Base-by-base conservation (phyloP, 768 basidiomycete species). In the Tricholoma matsutake region DNA sequence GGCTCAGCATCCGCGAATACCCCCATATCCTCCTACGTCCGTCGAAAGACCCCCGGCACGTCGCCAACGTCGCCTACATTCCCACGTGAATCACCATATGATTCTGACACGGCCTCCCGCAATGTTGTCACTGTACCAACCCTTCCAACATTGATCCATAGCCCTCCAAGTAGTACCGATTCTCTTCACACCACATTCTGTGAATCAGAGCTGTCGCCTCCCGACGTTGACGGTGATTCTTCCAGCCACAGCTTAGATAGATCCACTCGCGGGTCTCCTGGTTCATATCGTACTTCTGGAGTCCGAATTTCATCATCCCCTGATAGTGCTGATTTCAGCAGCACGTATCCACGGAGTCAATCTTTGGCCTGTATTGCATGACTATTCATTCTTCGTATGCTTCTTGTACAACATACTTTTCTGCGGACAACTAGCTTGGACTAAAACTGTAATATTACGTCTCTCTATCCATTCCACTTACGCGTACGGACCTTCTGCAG, bases 1-100 rank as follows among this genome's bases (percentile, higher is more conserved):
- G 81, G 76, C 41, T 81, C 81, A 11, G 75, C 72, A 25, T 74
- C 83, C 31, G 86, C 83, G 39, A 83, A 84, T 67, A 90, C 87
- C 13, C 91, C 91, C 57, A 92, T 93, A 58, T 93, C 91, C 28
- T 81, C 83, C 39, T 92, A 88, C 61, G 86, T 89, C 45, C 89
- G 91, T 63, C 86, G 91, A 63, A 89, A 86, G 74, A 90, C 89
- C 1, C 90, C 91, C 29, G 85, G 86, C 60, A 80, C 83, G 39
- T 90, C 91, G 10, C 89, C 90, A 0, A 86, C 84, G 14, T 84
- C 86, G 1, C 83, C 88, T 11, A 82, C 83, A 10, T 90, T 89
- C 70, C 77, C 82, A 57, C 80, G 73, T 54, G 78, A 78, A 66
- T 72, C 72, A 67, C 71, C 72, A 67, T 72, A 74, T 64, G 72